Evolutionary conservation across 1,284 basidiomycete species (phyloP).

Genomic region (Wolfiporia cocos): DNA sequence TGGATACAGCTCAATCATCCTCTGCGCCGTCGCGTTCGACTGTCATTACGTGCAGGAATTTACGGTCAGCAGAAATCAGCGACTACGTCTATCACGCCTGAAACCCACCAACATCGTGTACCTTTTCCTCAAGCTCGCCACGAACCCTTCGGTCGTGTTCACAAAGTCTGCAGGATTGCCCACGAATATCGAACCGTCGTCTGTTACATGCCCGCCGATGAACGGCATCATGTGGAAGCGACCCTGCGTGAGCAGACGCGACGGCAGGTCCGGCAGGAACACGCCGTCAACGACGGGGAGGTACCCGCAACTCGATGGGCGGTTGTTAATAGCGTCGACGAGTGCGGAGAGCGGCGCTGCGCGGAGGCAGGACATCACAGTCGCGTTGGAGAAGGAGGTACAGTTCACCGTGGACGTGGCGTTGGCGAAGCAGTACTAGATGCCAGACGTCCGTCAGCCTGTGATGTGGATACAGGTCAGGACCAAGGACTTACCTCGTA

Average conservation of each 20-base stretch:
- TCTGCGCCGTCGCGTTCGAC: slow-evolving; percentile 1
- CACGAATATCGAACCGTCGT: slow-evolving; percentile 4
- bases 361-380: slow-evolving; percentile 2
- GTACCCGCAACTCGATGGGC: background rate
- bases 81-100: background rate
- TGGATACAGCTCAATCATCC: slow-evolving; percentile 4
- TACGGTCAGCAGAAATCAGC: background rate
- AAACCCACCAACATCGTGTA: slow-evolving; percentile 1
- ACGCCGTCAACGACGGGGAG: slow-evolving; percentile 2
- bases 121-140: slow-evolving; percentile 1
- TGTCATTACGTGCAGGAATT: no score
- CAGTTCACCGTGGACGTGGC: slow-evolving; percentile 1
- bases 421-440: slow-evolving; percentile 3
- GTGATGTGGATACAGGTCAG: background rate
- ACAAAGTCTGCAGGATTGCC: background rate
- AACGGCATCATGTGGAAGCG: slow-evolving; percentile 6
- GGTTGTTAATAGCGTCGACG: slow-evolving; percentile 2
- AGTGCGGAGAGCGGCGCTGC: slow-evolving; percentile 3
- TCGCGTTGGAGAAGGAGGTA: background rate
- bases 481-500: background rate
- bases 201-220: slow-evolving; percentile 3
- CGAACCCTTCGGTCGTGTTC: slow-evolving; percentile 5
- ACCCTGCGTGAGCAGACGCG: background rate
- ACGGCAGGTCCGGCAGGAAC: slow-evolving; percentile 2
- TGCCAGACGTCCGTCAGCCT: background rate